Evolutionary conservation across 2,329 filamentous ascomycete genomes (phyloP).

Genomic region (Claviceps fusiformis): DNA sequence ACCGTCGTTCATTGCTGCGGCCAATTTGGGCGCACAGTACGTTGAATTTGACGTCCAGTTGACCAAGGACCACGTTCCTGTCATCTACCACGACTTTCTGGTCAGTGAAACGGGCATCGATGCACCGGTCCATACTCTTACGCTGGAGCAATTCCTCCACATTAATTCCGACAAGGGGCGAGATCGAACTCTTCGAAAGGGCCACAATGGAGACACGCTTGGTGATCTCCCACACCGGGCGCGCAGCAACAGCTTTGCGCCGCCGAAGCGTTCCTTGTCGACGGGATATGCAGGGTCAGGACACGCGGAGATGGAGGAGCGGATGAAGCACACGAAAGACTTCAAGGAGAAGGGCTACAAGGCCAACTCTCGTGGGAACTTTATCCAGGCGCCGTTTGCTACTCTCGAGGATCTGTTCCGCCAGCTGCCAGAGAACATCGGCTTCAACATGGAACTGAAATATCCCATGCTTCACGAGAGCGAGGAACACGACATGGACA

Average conservation of each 20-base stretch:
- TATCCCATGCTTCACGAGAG: conserved; percentile 97
- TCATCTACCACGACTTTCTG: conserved; percentile 97
- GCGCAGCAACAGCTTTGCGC: conserved; percentile 25
- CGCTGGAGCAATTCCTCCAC: conserved; percentile 88
- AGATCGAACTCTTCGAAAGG: not conserved
- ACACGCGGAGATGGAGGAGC: conserved; percentile 45
- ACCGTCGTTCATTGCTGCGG: conserved; percentile 88
- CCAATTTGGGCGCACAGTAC: conserved; percentile 73
- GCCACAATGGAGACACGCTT: not conserved
- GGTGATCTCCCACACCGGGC: conserved; percentile 3
- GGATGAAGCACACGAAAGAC: conserved; percentile 94
- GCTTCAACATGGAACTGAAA: conserved; percentile 99
- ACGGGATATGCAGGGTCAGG: conserved; percentile 35
- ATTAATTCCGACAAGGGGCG: conserved; percentile 48
- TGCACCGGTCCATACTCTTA: conserved; percentile 88
- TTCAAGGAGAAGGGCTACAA: conserved; percentile 95
- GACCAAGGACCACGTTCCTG: conserved; percentile 96
- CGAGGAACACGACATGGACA: conserved; percentile 92
- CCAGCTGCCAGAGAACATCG: conserved; percentile 66
- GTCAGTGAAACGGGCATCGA: conserved; percentile 97
- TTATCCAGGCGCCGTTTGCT: conserved; percentile 91
- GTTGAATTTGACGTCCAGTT: conserved; percentile 82
- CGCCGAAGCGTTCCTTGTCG: conserved; percentile 38
- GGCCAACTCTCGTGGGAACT: conserved; percentile 82
- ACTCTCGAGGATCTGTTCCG: conserved; percentile 89